Conservation (phyloP, 768 basidiomycete species). For the Lactarius vividus region DNA sequence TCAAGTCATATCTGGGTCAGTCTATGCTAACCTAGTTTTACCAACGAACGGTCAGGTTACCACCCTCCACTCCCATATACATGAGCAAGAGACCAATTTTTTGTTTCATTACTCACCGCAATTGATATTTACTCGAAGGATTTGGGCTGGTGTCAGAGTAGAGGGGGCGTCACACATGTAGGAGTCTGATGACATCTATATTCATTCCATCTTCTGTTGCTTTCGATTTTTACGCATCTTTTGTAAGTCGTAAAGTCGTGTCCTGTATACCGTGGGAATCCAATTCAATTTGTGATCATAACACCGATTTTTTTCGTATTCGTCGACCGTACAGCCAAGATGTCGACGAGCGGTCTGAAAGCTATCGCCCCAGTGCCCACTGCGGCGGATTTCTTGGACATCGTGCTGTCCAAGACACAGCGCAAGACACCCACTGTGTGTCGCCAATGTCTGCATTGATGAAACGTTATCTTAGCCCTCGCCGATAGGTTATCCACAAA, state of each 20-base stretch:
- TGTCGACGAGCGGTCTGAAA: constrained; percentile 90
- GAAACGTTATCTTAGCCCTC: background rate
- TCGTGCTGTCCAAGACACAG: constrained; percentile 91
- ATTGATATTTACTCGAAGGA: background rate
- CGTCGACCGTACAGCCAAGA: constrained; percentile 29
- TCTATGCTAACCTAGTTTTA: constrained; percentile 30
- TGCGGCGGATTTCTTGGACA: constrained; percentile 91
- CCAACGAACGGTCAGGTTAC: constrained; percentile 1
- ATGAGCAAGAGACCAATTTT: constrained; percentile 4
- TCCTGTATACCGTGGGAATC: constrained; percentile 18
- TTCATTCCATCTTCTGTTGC: constrained; percentile 9
- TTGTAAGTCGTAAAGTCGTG: background rate
- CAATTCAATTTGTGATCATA: background rate
- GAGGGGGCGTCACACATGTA: constrained; percentile 9
- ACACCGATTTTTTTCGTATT: background rate
- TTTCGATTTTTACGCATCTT: constrained; percentile 11
- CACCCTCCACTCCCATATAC: background rate
- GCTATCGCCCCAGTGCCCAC: constrained; percentile 98
- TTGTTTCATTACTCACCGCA: constrained; percentile 6
- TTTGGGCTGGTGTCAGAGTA: constrained; percentile 4
- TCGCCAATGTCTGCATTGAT: constrained; percentile 3
- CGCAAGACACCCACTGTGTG: constrained; percentile 93
- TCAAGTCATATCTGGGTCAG: constrained; percentile 60
- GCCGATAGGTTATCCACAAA: constrained; percentile 87
- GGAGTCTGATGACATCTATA: constrained; percentile 4